Conservation (phyloP, 306 rosid species). For the Aeschynomene evenia region DNA sequence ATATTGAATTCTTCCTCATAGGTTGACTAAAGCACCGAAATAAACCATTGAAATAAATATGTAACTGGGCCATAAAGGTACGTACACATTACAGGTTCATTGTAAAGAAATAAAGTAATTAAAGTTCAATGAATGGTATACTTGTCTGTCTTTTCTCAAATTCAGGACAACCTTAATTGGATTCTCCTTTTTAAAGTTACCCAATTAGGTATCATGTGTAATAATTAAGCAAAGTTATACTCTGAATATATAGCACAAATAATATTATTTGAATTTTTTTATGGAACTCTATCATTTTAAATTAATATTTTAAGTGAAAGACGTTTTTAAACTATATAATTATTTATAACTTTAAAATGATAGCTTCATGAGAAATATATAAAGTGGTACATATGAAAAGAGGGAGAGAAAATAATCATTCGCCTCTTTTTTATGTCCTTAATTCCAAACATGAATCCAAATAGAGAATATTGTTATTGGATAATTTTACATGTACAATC, state of each 20-base stretch:
- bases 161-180: background rate
- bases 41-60: slow-evolving; percentile 8
- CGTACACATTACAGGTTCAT: background rate
- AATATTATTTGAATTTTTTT: too few relatives aligned
- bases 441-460: too few relatives aligned
- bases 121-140: slow-evolving; percentile 26
- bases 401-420: too few relatives aligned
- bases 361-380: too few relatives aligned
- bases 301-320: too few relatives aligned
- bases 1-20: background rate
- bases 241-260: background rate
- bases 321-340: too few relatives aligned
- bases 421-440: too few relatives aligned
- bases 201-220: background rate
- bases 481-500: too few relatives aligned
- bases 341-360: too few relatives aligned
- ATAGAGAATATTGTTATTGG: too few relatives aligned
- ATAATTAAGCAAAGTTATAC: background rate
- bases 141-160: slow-evolving; percentile 19
- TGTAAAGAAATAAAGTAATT: slow-evolving; percentile 1
- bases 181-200: background rate
- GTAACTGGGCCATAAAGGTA: slow-evolving; percentile 24
- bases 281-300: too few relatives aligned
- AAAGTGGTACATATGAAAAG: too few relatives aligned
- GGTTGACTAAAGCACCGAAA: slow-evolving; percentile 26